A percentile compares a stretch with the other conserved stretches of the same genome.
Conservation (phyloP, 768 basidiomycete species). For the Tulasnella calospora region DNA sequence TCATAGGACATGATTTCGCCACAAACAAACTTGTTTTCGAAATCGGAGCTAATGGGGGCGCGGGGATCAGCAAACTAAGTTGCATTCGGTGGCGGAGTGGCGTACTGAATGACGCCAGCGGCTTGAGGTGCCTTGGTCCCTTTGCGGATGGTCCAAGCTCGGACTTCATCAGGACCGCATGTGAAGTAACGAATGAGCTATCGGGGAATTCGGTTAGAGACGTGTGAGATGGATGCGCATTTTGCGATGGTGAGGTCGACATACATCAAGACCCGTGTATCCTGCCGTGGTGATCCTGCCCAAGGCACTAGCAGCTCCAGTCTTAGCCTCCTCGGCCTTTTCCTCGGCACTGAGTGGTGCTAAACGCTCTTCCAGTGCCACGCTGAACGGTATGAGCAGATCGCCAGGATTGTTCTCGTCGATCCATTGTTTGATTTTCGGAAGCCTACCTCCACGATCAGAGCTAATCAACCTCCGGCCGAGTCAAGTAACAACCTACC, state of each 20-base stretch:
- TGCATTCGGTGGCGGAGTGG: slow-evolving; percentile 26
- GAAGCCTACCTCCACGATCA: slow-evolving; percentile 51
- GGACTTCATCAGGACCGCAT: slow-evolving; percentile 92
- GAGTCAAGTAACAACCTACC: slow-evolving; percentile 45
- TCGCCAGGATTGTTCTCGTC: slow-evolving; percentile 96
- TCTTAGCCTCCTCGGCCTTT: slow-evolving; percentile 71
- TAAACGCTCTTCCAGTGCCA: slow-evolving; percentile 89
- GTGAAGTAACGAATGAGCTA: slow-evolving; percentile 96
- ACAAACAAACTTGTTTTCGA: slow-evolving; percentile 96
- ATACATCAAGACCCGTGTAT: slow-evolving; percentile 76
- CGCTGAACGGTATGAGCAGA: slow-evolving; percentile 92
- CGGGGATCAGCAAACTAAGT: slow-evolving; percentile 1
- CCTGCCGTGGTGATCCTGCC: slow-evolving; percentile 95
- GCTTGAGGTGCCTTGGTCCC: slow-evolving; percentile 96
- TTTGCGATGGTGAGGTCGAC: slow-evolving; percentile 32
- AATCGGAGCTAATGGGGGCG: slow-evolving; percentile 63
- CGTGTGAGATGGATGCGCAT: neutral
- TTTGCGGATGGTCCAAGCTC: slow-evolving; percentile 94
- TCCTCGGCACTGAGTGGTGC: slow-evolving; percentile 56
- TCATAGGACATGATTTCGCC: slow-evolving; percentile 94
- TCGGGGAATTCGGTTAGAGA: neutral
- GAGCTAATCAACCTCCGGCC: neutral
- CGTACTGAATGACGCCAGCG: slow-evolving; percentile 95
- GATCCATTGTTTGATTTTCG: slow-evolving; percentile 98
- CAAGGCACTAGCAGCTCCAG: slow-evolving; percentile 68